Conservation (phyloP, 2,329 filamentous ascomycete genomes). For the Pezicula neosporulosa region DNA sequence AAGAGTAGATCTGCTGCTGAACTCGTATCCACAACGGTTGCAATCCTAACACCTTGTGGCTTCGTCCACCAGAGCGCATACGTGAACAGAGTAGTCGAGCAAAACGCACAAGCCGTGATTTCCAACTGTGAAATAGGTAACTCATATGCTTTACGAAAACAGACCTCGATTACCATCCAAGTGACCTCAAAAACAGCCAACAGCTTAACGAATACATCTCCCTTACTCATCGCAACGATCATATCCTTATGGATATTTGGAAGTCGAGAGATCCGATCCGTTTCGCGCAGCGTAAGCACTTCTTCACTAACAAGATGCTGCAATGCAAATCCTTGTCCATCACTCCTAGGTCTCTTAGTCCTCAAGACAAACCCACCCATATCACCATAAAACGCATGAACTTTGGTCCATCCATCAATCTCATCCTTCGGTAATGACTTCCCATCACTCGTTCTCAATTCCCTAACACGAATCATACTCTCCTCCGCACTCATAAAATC, state of each 20-base stretch:
- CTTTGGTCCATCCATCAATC: neutral
- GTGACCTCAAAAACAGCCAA: constrained; percentile 3
- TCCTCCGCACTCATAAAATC: neutral
- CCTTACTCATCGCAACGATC: constrained; percentile 1
- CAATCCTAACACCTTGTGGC: constrained; percentile 1
- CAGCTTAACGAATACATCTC: constrained; percentile 2
- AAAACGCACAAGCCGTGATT: constrained; percentile 6
- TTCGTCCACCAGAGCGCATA: constrained; percentile 4
- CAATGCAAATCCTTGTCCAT: neutral
- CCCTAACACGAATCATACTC: neutral
- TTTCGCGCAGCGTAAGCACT: neutral
- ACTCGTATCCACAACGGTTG: neutral
- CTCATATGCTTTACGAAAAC: neutral
- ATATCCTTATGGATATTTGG: constrained; percentile 1
- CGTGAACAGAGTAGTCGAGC: constrained; percentile 1
- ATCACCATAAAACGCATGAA: neutral
- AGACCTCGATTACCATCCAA: constrained; percentile 1
- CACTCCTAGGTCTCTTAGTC: neutral
- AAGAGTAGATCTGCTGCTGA: neutral
- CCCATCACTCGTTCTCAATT: neutral
- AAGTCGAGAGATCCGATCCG: neutral
- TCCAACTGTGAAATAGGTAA: constrained; percentile 7
- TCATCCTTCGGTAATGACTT: neutral
- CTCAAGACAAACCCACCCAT: neutral
- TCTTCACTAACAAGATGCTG: constrained; percentile 1